A percentile compares a stretch with the other conserved stretches of the same genome.
These are phyloP conservation scores for Bipolaris sorokiniana DNA, from an alignment of 2,329 filamentous ascomycete genomes.

Conservation along the genomic window DNA sequence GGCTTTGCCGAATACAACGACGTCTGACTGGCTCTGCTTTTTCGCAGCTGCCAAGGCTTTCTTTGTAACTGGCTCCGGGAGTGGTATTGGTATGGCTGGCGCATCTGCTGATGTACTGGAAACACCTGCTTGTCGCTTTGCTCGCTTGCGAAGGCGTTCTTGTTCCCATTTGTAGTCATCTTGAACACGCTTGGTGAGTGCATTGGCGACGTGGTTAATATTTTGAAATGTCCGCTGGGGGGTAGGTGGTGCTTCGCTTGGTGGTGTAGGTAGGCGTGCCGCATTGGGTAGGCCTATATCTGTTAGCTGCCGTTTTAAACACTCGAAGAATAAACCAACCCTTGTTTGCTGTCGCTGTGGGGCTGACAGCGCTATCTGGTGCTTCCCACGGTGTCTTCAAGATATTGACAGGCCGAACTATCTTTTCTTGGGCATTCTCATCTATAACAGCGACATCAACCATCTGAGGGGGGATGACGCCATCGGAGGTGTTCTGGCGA, in stretches of 20 bases:
- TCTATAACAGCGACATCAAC: conserved; percentile 68
- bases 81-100: conserved; percentile 31
- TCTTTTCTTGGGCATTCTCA: conserved; percentile 49
- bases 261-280: conserved; percentile 54
- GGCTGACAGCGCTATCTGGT: conserved; percentile 60
- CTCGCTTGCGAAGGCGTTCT: conserved; percentile 57
- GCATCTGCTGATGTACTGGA: conserved; percentile 37
- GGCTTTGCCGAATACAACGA: conserved; percentile 78
- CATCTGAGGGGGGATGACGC: conserved; percentile 78
- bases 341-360: conserved; percentile 55
- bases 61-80: conserved; percentile 69
- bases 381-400: conserved; percentile 51
- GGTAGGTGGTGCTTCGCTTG: conserved; percentile 57
- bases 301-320: conserved; percentile 14
- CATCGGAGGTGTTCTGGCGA: conserved; percentile 79
- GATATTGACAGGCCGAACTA: conserved; percentile 47
- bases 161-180: conserved; percentile 76
- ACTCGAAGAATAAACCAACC: conserved; percentile 23
- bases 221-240: conserved; percentile 56
- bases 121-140: conserved; percentile 47
- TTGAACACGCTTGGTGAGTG: conserved; percentile 32
- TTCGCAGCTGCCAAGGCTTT: conserved; percentile 82
- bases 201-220: conserved; percentile 67
- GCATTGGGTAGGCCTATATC: conserved; percentile 42
- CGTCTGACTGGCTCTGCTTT: conserved; percentile 76